Base-by-base conservation (phyloP, 768 basidiomycete species). In the Podaxis pistillaris region DNA sequence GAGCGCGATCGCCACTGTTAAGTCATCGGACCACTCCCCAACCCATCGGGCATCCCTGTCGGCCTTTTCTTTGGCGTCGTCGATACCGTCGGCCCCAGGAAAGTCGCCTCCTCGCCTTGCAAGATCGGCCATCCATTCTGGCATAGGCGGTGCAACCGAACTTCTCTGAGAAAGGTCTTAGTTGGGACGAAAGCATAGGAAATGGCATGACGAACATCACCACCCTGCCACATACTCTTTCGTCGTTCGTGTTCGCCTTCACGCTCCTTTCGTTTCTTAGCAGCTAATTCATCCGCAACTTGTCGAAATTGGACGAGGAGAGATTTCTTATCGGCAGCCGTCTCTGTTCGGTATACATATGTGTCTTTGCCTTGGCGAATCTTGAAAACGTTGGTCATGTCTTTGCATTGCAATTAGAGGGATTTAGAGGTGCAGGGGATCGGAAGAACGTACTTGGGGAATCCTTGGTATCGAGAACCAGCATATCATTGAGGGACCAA, bases 331-430 rank as follows among this genome's bases (percentile, higher is more conserved):
- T 98, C 94, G 26, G 87, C 78, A 0, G 86, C 70, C 7, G 81
- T 81, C 62, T 96, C 93, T 2, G 93, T 93, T 38, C 96, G 87
- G 73, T 94, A 98, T 6, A 99, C 94, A 70, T 95, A 89, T 0
- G 92, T 92, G 73, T 98, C 96, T 73, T 96, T 97, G 4, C 91
- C 89, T 63, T 95, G 87, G 64, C 91, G 83, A 65, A 99, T 87
- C 79, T 98, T 98, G 82, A 98, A 91, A 3, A 98, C 96, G 68
- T 98, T 97, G n/a, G 89, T 93, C 81, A 98, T 89, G 54, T 76
- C 89, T 86, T 55, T 17, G 57, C 41, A 56, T 37, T 28, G 37
- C 51, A 17, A 59, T 49, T 4, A 54, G 55, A 24, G 44, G 41
- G 33, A 56, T 53, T 33, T 51, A 66, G 47, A 67, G 40, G 63